A percentile compares a stretch with the other conserved stretches of the same genome.
These are phyloP conservation scores for Athelia psychrophila DNA, from an alignment of 1,284 basidiomycete species.

Conservation along the genomic window DNA sequence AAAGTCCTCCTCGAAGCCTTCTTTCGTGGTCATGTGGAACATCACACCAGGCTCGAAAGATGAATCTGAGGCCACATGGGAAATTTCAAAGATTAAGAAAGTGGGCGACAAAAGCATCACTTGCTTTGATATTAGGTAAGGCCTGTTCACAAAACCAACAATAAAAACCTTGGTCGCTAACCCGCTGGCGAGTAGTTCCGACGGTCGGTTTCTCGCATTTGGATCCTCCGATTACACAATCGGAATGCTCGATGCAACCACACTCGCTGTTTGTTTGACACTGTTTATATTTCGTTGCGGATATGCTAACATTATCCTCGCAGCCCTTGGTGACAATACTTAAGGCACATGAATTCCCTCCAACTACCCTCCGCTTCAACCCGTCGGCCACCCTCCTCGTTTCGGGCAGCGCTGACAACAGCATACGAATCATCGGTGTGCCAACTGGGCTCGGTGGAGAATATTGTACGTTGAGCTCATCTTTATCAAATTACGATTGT, in stretches of 20 bases:
- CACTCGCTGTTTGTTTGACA: constrained; percentile 62
- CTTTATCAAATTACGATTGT: background rate
- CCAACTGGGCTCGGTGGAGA: constrained; percentile 53
- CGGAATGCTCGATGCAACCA: constrained; percentile 81
- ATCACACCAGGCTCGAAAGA: constrained; percentile 22
- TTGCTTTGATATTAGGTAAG: constrained; percentile 82
- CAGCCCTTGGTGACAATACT: constrained; percentile 88
- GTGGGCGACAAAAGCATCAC: constrained; percentile 80
- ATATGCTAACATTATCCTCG: background rate
- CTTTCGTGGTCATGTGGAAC: constrained; percentile 66
- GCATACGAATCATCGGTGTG: constrained; percentile 78
- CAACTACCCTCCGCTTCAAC: constrained; percentile 88
- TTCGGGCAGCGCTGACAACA: constrained; percentile 91
- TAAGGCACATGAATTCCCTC: constrained; percentile 93
- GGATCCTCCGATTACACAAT: constrained; percentile 89
- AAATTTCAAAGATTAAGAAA: constrained; percentile 55
- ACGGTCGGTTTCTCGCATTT: constrained; percentile 82
- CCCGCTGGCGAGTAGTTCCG: constrained; percentile 45
- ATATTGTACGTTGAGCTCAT: constrained; percentile 38
- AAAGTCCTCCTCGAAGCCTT: constrained; percentile 53
- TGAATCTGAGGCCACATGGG: constrained; percentile 41
- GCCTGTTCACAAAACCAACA: constrained; percentile 1
- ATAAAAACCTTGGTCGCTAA: constrained; percentile 3
- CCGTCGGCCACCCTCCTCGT: constrained; percentile 81
- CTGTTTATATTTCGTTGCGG: constrained; percentile 1